These are phyloP conservation scores for Tolypocladium tropicale DNA, from an alignment of 2,329 filamentous ascomycete species.

Conservation along the genomic window DNA sequence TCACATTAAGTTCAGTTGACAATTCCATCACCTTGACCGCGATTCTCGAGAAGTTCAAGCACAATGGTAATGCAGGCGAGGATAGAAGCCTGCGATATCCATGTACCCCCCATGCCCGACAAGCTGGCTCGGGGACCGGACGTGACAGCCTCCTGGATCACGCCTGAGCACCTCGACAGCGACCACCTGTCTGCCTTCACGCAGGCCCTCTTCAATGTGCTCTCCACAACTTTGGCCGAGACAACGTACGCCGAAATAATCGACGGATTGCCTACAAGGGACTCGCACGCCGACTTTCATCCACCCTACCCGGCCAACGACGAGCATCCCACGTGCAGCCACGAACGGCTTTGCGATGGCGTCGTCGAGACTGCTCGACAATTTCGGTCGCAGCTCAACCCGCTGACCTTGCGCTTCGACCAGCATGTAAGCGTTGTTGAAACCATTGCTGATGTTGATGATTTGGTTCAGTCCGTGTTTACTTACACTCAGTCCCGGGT, in stretches of 20 bases:
- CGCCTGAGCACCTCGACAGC: background rate
- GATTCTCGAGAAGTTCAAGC: background rate
- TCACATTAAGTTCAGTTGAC: too few relatives aligned
- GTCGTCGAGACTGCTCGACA: background rate
- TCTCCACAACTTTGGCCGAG: slow-evolving; percentile 2
- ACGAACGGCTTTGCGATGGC: background rate
- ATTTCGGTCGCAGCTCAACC: background rate
- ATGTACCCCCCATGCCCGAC: background rate
- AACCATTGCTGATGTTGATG: too few relatives aligned
- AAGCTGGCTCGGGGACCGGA: background rate
- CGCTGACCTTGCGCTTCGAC: background rate
- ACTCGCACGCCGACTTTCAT: background rate
- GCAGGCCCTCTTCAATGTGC: background rate
- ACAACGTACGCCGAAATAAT: slow-evolving; percentile 10
- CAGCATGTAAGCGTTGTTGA: background rate
- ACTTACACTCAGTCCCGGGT: too few relatives aligned
- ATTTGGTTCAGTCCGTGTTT: too few relatives aligned
- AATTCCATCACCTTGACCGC: too few relatives aligned
- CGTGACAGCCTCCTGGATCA: background rate
- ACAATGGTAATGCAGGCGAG: background rate
- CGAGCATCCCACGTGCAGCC: background rate
- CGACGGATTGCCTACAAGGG: slow-evolving; percentile 6
- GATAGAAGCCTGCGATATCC: background rate
- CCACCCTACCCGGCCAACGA: background rate
- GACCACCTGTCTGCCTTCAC: background rate